Evolutionary conservation across 306 rosid species (phyloP), one percentile per base, ranked within the genome.

Genomic region (Cicer pinnatifidum): DNA sequence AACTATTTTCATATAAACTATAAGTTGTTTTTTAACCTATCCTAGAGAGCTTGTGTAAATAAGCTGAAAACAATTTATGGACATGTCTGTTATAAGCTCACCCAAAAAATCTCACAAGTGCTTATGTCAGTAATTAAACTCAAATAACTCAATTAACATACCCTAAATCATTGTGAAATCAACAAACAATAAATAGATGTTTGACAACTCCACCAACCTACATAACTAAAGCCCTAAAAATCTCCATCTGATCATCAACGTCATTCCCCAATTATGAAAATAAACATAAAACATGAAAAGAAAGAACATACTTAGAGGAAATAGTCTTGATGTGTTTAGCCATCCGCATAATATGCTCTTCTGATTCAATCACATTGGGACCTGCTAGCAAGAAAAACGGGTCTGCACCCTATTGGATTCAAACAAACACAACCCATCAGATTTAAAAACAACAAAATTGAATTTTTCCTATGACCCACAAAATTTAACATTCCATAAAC

Each of bases 291-390:
- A 48, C 61, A n/a, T 8, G 39, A 48, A 78, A 0, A 63, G 47
- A 75, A 52, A 79, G 0, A 75, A 23, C 89, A 72, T 77, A 94
- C 99, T 88, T 92, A 5, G 91, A 75, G 53, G 96, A 69, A 76
- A 94, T 67, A 67, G 52, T 60, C 85, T 94, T 91, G 0, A 94
- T 76, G 83, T 86, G 84, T 75, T 82, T 85, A 59, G 96, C 97
- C 97, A 94, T 91, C 9, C 88, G 82, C 65, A 94, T 43, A 77
- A 91, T 56, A 54, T 94, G 97, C 45, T 91, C 97, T 69, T 94
- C 99, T 0, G 97, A 91, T 82, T 94, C 97, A 67, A 94, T 91
- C 86, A 94, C 97, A 81, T 94, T 94, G 11, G 99, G 97, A 80
- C 99, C 97, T 28, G 97, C 99, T 44, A 94, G 61, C 16, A 94